These are phyloP conservation scores for Globisporangium cederbergense DNA, from an alignment of 352 stramenopile species.

Conservation along the genomic window DNA sequence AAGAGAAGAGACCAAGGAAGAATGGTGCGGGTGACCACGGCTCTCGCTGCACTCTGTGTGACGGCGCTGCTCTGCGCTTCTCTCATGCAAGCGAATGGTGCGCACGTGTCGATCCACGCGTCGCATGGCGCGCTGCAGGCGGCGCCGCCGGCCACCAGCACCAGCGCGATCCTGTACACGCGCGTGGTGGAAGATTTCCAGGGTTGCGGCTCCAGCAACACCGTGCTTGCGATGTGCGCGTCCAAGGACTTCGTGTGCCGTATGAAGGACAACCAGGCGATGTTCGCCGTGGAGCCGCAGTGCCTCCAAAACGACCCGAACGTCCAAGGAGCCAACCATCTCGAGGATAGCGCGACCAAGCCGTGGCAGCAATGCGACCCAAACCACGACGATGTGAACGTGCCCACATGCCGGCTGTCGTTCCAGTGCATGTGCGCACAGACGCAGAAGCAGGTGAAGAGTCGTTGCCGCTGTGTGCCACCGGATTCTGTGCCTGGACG, in stretches of 20 bases:
- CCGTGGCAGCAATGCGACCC: conserved; percentile 37
- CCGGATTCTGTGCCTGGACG: conserved; percentile 34
- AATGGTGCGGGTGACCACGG: not conserved
- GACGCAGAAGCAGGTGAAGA: conserved; percentile 10
- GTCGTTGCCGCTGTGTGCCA: conserved; percentile 28
- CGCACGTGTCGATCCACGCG: conserved; percentile 7
- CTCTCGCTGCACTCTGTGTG: not conserved
- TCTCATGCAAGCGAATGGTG: not conserved
- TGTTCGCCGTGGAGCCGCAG: conserved; percentile 29
- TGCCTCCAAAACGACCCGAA: conserved; percentile 37
- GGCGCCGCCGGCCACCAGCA: not conserved
- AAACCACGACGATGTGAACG: conserved; percentile 25
- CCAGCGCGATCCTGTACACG: conserved; percentile 22
- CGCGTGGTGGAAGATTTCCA: conserved; percentile 32
- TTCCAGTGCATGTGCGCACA: conserved; percentile 32
- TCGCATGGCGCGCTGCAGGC: not conserved
- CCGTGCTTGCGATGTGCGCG: conserved; percentile 37
- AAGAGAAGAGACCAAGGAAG: not conserved
- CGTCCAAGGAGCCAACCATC: conserved; percentile 32
- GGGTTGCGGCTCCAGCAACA: conserved; percentile 23
- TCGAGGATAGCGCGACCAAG: conserved; percentile 26
- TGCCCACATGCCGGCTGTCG: conserved; percentile 35
- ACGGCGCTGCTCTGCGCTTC: not conserved
- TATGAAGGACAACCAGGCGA: conserved; percentile 39
- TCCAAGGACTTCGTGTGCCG: conserved; percentile 43